These are phyloP conservation scores for Rhizopogon vulgaris DNA, from an alignment of 768 basidiomycete species.

Conservation along the genomic window DNA sequence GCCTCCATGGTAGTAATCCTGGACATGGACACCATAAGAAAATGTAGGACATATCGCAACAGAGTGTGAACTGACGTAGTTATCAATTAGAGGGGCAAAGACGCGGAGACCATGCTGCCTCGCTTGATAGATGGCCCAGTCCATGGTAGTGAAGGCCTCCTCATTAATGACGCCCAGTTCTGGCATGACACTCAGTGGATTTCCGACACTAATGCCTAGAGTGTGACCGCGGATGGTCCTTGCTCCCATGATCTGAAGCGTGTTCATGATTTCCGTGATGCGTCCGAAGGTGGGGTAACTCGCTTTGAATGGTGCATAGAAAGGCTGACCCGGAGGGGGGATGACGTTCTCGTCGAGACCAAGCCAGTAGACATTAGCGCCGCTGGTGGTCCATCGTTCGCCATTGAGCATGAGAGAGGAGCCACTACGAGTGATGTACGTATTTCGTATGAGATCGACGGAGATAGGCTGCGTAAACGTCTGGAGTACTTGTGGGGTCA, in stretches of 20 bases:
- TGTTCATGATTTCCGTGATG: conserved; percentile 6
- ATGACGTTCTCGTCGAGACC: conserved; percentile 28
- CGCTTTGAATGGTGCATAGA: conserved; percentile 1
- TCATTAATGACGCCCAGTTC: conserved; percentile 21
- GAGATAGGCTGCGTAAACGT: not conserved
- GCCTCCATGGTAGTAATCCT: conserved; percentile 23
- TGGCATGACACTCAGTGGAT: conserved; percentile 21
- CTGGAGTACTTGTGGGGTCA: conserved; percentile 1
- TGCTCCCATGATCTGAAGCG: conserved; percentile 14
- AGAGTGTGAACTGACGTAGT: conserved; percentile 8
- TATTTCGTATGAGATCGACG: not conserved
- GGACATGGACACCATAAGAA: not conserved
- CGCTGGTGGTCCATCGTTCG: conserved; percentile 6
- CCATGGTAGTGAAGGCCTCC: conserved; percentile 19
- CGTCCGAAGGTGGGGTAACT: conserved; percentile 7
- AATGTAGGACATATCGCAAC: not conserved
- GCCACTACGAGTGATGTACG: conserved; percentile 1
- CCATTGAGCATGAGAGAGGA: conserved; percentile 1
- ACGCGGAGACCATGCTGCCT: conserved; percentile 7
- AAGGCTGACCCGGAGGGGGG: conserved; percentile 3
- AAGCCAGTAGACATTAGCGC: conserved; percentile 27
- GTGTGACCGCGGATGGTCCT: conserved; percentile 22
- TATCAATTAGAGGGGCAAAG: conserved; percentile 16
- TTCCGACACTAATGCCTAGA: conserved; percentile 24
- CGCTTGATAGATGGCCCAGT: conserved; percentile 20